Evolutionary conservation across 306 rosid genomes (phyloP).

Genomic region (Senna siamea): DNA sequence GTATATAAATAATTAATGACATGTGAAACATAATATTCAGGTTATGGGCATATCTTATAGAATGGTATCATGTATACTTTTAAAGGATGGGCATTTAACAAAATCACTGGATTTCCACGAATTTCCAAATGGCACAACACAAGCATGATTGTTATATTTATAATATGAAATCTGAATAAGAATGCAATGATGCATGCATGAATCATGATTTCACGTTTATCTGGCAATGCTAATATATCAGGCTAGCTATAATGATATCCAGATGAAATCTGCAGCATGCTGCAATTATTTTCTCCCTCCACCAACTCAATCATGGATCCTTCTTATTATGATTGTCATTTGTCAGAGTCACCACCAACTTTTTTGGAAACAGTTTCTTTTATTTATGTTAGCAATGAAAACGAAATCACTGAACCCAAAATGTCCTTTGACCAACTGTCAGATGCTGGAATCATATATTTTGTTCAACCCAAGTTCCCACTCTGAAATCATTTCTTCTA

Average conservation of each 20-base stretch:
- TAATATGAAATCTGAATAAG: no score
- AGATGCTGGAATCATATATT: neutral
- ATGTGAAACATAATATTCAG: neutral
- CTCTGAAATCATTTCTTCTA: neutral
- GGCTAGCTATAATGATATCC: neutral
- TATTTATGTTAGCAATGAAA: neutral
- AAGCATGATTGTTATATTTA: neutral
- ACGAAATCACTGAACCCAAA: neutral
- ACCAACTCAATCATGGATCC: neutral
- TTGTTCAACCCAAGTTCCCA: neutral
- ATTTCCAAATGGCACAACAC: neutral
- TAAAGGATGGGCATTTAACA: neutral
- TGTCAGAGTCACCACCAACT: neutral
- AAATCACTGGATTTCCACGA: neutral
- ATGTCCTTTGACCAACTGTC: neutral
- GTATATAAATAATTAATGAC: neutral
- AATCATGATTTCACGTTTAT: neutral
- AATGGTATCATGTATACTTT: neutral
- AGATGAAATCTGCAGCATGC: neutral
- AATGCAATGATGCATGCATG: neutral
- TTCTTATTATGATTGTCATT: neutral
- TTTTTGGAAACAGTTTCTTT: neutral
- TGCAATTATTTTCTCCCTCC: neutral
- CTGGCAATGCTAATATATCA: neutral
- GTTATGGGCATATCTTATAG: slow-evolving; percentile 1